phyloP scores from a whole-genome alignment of 1,139 yeast species.

The Nadsonia starkeyi-henricii region DNA sequence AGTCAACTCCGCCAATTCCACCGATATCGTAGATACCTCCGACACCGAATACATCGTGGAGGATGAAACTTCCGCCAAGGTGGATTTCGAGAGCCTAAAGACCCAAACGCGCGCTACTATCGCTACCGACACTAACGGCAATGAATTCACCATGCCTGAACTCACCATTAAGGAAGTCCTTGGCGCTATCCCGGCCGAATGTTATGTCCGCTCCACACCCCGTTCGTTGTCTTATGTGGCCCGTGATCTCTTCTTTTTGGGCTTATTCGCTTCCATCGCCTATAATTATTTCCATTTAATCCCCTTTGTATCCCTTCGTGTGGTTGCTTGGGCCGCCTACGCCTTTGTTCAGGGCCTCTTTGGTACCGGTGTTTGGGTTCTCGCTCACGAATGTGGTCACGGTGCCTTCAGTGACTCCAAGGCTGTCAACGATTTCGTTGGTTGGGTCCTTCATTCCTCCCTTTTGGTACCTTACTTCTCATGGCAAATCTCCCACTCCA shows the following conservation, averaged over 20 bases:
- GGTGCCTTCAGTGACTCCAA: slow-evolving; percentile 67
- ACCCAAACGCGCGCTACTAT: background rate
- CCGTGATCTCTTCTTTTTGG: slow-evolving; percentile 47
- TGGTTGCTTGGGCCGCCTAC: slow-evolving; percentile 45
- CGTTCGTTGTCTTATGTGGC: slow-evolving; percentile 49
- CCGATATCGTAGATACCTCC: background rate
- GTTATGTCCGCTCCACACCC: slow-evolving; percentile 50
- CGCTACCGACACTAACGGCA: slow-evolving; percentile 39
- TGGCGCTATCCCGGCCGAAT: slow-evolving; percentile 59
- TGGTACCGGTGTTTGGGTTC: slow-evolving; percentile 72
- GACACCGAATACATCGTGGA: background rate
- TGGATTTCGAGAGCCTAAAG: background rate
- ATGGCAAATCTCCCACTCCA: slow-evolving; percentile 72
- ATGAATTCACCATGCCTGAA: slow-evolving; percentile 58
- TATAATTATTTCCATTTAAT: slow-evolving; percentile 40
- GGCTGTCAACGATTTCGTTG: slow-evolving; percentile 56
- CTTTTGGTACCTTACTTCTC: slow-evolving; percentile 74
- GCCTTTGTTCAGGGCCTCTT: slow-evolving; percentile 47
- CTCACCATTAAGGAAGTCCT: slow-evolving; percentile 60
- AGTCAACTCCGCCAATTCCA: background rate
- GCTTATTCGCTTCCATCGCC: slow-evolving; percentile 38
- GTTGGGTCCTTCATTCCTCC: slow-evolving; percentile 73
- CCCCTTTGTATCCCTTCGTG: slow-evolving; percentile 33
- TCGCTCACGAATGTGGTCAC: slow-evolving; percentile 89
- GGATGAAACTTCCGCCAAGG: background rate